A percentile compares a stretch with the other conserved stretches of the same genome.
Conservation (phyloP, 306 rosid genomes). For the Alnus glutinosa region DNA sequence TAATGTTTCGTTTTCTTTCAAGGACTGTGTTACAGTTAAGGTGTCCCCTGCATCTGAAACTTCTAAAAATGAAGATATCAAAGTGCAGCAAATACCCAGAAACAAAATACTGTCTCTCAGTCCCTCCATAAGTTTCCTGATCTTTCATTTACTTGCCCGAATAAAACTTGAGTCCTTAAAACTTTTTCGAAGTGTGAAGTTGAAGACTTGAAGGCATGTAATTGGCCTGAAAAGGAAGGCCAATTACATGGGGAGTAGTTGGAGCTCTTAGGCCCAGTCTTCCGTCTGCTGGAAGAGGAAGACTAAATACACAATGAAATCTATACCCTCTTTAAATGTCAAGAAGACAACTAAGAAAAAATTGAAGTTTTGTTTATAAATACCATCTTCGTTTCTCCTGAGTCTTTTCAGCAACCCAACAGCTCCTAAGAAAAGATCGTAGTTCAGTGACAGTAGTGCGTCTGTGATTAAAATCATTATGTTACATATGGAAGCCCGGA, state of each 20-base stretch:
- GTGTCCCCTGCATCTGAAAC: constrained; percentile 29
- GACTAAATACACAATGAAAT: constrained; percentile 8
- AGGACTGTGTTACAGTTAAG: constrained; percentile 32
- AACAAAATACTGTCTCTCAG: constrained; percentile 24
- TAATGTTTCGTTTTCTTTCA: constrained; percentile 37
- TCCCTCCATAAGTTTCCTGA: constrained; percentile 35
- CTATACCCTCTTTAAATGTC: not conserved
- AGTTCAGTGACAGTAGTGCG: not conserved
- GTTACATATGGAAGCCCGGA: not conserved
- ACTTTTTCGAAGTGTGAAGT: not conserved
- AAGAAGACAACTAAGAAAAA: not conserved
- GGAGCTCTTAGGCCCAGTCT: constrained; percentile 10
- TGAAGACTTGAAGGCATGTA: constrained; percentile 2
- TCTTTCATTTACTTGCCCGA: constrained; percentile 25
- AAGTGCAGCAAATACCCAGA: constrained; percentile 22
- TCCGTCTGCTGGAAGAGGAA: not conserved
- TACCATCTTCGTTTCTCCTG: not conserved
- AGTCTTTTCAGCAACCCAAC: not conserved
- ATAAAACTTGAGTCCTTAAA: constrained; percentile 14
- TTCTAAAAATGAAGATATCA: constrained; percentile 21
- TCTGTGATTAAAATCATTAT: not conserved
- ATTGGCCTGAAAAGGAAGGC: constrained; percentile 15
- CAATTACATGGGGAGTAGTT: constrained; percentile 40
- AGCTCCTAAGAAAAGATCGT: not conserved
- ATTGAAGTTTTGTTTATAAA: not conserved